Conservation (phyloP, 371 early-diverging fungal species). For the Coemansia sp. region DNA sequence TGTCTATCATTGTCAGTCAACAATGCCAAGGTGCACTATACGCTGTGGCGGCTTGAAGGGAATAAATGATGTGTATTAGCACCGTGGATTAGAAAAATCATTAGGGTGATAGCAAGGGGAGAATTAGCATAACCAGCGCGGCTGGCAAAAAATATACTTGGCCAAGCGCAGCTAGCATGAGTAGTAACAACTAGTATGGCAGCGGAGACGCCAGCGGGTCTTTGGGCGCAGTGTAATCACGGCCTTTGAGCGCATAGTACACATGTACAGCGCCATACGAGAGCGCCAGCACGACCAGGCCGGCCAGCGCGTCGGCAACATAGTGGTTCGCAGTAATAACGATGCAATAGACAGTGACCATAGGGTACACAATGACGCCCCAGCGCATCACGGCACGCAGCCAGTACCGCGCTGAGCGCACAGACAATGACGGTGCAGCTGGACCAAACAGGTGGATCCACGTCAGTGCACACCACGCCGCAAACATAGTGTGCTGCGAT, state of each 20-base stretch:
- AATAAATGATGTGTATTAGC: too few species aligned
- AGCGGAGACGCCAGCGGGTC: constrained; percentile 16
- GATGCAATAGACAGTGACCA: constrained; percentile 52
- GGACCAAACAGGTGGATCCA: constrained; percentile 49
- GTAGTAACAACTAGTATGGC: constrained; percentile 24
- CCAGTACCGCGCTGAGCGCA: constrained; percentile 31
- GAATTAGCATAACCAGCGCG: too few species aligned
- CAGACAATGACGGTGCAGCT: constrained; percentile 11
- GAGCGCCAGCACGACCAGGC: constrained; percentile 41
- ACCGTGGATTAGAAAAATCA: neutral
- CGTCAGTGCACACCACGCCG: constrained; percentile 50
- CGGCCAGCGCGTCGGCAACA: constrained; percentile 48
- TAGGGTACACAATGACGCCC: constrained; percentile 43
- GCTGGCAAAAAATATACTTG: too few species aligned
- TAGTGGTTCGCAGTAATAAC: constrained; percentile 23
- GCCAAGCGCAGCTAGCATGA: neutral
- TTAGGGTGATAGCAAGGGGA: too few species aligned
- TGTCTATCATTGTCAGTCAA: neutral
- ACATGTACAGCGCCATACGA: constrained; percentile 44
- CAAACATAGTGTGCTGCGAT: constrained; percentile 52
- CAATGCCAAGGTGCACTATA: neutral
- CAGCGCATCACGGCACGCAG: constrained; percentile 44
- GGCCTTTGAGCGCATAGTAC: constrained; percentile 31
- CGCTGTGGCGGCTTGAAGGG: neutral
- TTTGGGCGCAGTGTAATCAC: constrained; percentile 14